These are phyloP conservation scores for Colletotrichum karsti DNA, from an alignment of 2,329 filamentous ascomycete species.

Conservation along the genomic window DNA sequence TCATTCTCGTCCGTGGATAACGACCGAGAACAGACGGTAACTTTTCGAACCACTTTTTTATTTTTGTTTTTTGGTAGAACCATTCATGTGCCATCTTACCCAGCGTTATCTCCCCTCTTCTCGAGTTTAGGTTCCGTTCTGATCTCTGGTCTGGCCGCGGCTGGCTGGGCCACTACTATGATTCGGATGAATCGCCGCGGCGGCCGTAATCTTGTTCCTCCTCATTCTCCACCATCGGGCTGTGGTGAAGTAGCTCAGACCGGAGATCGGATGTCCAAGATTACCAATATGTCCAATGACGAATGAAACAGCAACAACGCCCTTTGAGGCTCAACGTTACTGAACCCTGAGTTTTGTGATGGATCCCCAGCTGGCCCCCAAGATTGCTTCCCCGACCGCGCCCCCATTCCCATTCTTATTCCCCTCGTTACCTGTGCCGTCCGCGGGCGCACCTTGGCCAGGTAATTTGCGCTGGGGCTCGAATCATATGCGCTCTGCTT, in stretches of 20 bases:
- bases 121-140: neutral
- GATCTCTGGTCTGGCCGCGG: neutral
- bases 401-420: neutral
- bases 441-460: neutral
- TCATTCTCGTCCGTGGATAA: neutral
- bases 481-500: too few species aligned
- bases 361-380: neutral
- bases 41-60: too few species aligned
- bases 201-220: neutral
- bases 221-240: neutral
- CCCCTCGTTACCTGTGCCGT: too few species aligned
- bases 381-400: neutral
- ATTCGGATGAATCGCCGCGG: neutral
- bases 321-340: neutral
- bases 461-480: neutral
- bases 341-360: neutral
- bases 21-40: too few species aligned
- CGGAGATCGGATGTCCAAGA: neutral
- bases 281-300: neutral
- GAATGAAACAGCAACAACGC: too few species aligned
- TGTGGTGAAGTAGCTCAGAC: neutral
- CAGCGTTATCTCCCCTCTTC: neutral
- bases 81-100: neutral
- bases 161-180: neutral
- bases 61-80: too few species aligned